Evolutionary conservation across 2,329 filamentous ascomycete species (phyloP).

Genomic region (Aspergillus sclerotialis): DNA sequence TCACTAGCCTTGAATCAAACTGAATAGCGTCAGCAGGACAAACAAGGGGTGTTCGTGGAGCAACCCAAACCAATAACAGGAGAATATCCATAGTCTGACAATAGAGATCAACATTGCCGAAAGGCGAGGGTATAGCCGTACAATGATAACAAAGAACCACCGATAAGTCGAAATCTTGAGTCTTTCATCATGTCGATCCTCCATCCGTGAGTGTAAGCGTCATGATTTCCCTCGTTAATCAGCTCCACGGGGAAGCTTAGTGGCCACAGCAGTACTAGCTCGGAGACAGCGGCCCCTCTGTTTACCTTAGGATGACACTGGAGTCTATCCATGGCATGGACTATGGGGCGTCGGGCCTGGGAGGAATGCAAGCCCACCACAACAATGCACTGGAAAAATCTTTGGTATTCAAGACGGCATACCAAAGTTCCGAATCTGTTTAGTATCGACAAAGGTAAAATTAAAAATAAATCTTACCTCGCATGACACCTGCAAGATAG

Average conservation of each 20-base stretch:
- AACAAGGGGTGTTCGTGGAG: conserved; percentile 16
- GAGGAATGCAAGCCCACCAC: conserved; percentile 25
- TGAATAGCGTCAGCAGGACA: conserved; percentile 15
- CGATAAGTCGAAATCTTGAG: background rate
- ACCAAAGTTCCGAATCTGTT: no score
- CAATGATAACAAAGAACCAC: background rate
- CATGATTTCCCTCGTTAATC: conserved; percentile 19
- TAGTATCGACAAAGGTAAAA: conserved; percentile 8
- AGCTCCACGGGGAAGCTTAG: no score
- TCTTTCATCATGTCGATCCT: conserved; percentile 1
- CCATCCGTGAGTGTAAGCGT: conserved; percentile 26
- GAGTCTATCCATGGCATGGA: conserved; percentile 3
- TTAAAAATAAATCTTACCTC: background rate
- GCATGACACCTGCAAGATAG: background rate
- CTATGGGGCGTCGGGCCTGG: conserved; percentile 17
- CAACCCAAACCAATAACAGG: conserved; percentile 10
- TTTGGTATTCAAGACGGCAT: conserved; percentile 18
- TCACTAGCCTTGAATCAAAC: conserved; percentile 28
- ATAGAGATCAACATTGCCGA: conserved; percentile 5
- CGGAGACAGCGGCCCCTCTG: no score
- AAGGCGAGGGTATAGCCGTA: background rate
- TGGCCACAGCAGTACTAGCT: no score
- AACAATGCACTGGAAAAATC: conserved; percentile 24
- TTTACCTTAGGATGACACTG: no score
- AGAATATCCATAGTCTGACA: conserved; percentile 1